These are phyloP conservation scores for Trichoderma semiorbis DNA, from an alignment of 2,329 filamentous ascomycete species.

Conservation along the genomic window DNA sequence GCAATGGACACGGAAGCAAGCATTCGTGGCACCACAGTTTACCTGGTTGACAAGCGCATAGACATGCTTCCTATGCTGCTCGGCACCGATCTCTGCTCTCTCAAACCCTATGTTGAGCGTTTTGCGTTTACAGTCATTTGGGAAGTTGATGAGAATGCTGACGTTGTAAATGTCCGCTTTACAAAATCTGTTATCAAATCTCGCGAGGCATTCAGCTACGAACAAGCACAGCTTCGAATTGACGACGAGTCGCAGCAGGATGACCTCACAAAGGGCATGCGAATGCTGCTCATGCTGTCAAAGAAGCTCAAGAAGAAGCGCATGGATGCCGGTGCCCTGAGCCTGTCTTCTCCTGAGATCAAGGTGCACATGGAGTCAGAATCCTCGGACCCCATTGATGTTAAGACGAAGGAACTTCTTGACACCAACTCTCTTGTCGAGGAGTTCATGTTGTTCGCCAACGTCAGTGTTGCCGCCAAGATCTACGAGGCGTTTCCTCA, in stretches of 20 bases:
- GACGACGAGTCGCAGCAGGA: constrained; percentile 86
- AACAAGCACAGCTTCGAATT: constrained; percentile 89
- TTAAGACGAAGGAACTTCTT: constrained; percentile 90
- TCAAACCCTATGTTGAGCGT: constrained; percentile 96
- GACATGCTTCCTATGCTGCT: constrained; percentile 98
- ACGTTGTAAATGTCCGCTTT: constrained; percentile 81
- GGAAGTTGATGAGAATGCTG: constrained; percentile 82
- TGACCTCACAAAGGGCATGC: constrained; percentile 85
- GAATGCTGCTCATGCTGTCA: constrained; percentile 79
- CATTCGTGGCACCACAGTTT: constrained; percentile 91
- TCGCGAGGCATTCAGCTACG: constrained; percentile 95
- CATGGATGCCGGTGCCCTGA: constrained; percentile 92
- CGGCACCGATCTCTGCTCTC: constrained; percentile 90
- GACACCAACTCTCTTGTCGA: constrained; percentile 97
- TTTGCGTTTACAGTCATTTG: constrained; percentile 82
- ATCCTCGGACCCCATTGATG: constrained; percentile 91
- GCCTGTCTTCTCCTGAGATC: constrained; percentile 95
- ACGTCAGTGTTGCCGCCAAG: constrained; percentile 86
- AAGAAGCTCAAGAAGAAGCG: constrained; percentile 93
- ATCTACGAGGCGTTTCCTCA: constrained; percentile 92
- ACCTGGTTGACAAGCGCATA: constrained; percentile 97
- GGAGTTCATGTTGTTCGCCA: constrained; percentile 99
- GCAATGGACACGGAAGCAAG: constrained; percentile 96
- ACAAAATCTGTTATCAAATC: constrained; percentile 98
- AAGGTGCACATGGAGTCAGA: constrained; percentile 94